Conservation (phyloP, 1,284 basidiomycete genomes). For the Rhodotorula sp. region DNA sequence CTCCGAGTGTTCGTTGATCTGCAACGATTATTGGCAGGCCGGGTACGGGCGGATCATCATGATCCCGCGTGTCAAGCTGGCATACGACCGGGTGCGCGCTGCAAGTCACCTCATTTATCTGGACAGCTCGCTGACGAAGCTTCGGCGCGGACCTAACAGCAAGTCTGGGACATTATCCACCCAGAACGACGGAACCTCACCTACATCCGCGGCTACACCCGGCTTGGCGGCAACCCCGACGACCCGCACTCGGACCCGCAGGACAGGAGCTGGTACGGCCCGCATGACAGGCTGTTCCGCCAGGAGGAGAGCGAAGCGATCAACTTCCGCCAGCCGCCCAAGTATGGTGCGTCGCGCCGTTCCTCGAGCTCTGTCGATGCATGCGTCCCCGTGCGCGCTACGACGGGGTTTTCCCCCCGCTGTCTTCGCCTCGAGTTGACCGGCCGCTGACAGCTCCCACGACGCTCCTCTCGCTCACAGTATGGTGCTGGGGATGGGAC, state of each 20-base stretch:
- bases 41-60: slow-evolving; percentile 93
- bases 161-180: slow-evolving; percentile 90
- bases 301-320: slow-evolving; percentile 76
- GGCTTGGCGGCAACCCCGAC: slow-evolving; percentile 86
- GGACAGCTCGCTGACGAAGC: not conserved
- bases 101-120: not conserved
- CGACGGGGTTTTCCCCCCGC: not conserved
- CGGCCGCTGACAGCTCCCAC: not conserved
- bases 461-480: slow-evolving; percentile 52
- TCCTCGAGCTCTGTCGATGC: slow-evolving; percentile 1
- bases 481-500: slow-evolving; percentile 99
- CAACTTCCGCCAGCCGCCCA: slow-evolving; percentile 75
- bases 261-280: slow-evolving; percentile 90
- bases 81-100: slow-evolving; percentile 75
- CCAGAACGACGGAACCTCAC: slow-evolving; percentile 81
- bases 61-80: slow-evolving; percentile 91
- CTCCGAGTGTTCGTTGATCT: slow-evolving; percentile 88
- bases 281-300: slow-evolving; percentile 86
- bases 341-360: slow-evolving; percentile 64
- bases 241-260: slow-evolving; percentile 92
- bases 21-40: slow-evolving; percentile 64
- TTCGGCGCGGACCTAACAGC: slow-evolving; percentile 53
- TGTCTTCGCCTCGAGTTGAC: no score
- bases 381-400: not conserved
- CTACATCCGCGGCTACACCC: slow-evolving; percentile 85